Conservation (phyloP, 148 eudicot species). For the Cornus kousa region DNA sequence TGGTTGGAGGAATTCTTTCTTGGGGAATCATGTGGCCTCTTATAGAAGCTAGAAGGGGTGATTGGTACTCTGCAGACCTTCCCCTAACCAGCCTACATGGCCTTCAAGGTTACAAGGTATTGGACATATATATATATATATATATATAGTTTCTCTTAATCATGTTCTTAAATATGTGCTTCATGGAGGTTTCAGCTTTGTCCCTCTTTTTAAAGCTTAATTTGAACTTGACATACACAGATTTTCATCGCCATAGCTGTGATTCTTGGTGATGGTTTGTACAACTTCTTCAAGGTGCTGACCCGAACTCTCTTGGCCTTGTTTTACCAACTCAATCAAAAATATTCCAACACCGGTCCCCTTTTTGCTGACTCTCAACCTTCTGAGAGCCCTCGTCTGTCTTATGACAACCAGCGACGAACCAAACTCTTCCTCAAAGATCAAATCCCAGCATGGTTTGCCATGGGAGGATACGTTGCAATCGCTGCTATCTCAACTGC, state of each 20-base stretch:
- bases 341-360: background rate
- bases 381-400: too few species aligned
- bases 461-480: background rate
- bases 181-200: too few species aligned
- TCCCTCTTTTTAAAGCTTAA: too few species aligned
- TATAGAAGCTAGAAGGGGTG: slow-evolving; percentile 3
- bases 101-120: slow-evolving; percentile 10
- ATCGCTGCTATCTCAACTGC: background rate
- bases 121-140: too few species aligned
- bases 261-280: background rate
- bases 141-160: too few species aligned
- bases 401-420: background rate
- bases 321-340: background rate
- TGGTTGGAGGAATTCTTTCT: slow-evolving; percentile 11
- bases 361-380: background rate
- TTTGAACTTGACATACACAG: background rate
- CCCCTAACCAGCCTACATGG: slow-evolving; percentile 8
- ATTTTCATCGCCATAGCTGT: background rate
- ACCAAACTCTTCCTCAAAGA: background rate
- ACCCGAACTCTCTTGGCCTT: background rate
- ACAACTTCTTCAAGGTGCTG: background rate
- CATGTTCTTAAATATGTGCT: too few species aligned
- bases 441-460: background rate
- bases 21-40: slow-evolving; percentile 17
- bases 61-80: slow-evolving; percentile 6